Evolutionary conservation across 75 land plant genomes (phyloP).

Genomic region (Azolla pinnata): DNA sequence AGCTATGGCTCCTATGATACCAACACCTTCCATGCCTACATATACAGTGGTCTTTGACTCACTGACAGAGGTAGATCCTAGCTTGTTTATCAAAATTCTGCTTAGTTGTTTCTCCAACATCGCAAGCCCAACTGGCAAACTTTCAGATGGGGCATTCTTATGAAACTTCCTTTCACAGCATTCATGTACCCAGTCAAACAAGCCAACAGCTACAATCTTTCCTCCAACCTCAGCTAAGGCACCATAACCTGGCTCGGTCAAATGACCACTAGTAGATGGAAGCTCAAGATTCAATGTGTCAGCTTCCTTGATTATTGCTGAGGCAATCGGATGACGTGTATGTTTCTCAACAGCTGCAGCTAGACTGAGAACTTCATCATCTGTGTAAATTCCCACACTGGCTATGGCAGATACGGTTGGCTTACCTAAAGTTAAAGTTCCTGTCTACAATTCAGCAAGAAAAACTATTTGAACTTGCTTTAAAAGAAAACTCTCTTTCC

Average conservation of each 20-base stretch:
- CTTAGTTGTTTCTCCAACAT: constrained; percentile 20
- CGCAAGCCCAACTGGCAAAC: constrained; percentile 7
- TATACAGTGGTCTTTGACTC: constrained; percentile 71
- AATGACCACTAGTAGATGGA: constrained; percentile 60
- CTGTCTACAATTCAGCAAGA: no score
- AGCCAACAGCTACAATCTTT: constrained; percentile 70
- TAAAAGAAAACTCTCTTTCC: no score
- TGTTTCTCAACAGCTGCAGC: constrained; percentile 96
- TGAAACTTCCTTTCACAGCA: constrained; percentile 36
- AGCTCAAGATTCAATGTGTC: constrained; percentile 37
- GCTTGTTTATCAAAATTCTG: constrained; percentile 6
- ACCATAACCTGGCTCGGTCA: constrained; percentile 95
- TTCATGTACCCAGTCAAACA: constrained; percentile 62
- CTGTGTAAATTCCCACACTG: constrained; percentile 32
- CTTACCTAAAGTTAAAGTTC: constrained; percentile 91
- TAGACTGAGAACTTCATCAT: constrained; percentile 49
- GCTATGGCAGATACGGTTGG: constrained; percentile 68
- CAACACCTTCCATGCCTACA: constrained; percentile 84
- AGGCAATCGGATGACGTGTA: constrained; percentile 86
- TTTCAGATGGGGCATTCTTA: background rate
- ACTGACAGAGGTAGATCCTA: constrained; percentile 14
- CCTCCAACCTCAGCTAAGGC: constrained; percentile 86
- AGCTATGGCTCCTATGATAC: constrained; percentile 83
- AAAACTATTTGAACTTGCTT: no score
- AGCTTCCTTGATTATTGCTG: constrained; percentile 70